A percentile compares a stretch with the other conserved stretches of the same genome.
Conservation (phyloP, 192 early-diverging fungal species). For the Glomus cerebriforme region DNA sequence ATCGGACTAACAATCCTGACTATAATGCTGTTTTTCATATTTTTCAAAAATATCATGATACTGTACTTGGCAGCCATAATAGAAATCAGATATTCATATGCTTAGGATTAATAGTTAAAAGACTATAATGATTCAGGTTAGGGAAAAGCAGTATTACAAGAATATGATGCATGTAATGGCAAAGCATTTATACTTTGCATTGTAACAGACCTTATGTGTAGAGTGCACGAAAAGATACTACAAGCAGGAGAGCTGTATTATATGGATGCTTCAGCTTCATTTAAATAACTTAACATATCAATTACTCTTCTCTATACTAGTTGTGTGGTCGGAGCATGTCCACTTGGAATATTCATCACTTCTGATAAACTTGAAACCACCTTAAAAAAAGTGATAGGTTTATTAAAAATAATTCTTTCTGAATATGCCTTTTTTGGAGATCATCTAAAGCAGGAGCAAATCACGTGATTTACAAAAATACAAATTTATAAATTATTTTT, state of each 20-base stretch:
- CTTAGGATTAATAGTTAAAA: not conserved
- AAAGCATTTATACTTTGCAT: slow-evolving; percentile 3
- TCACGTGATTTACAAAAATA: no score
- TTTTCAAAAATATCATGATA: slow-evolving; percentile 3
- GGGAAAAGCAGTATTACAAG: not conserved
- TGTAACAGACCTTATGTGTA: not conserved
- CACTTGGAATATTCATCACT: not conserved
- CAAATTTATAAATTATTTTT: no score
- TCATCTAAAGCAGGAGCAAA: no score
- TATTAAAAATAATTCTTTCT: not conserved
- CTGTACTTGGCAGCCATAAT: not conserved
- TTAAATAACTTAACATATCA: not conserved
- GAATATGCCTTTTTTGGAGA: not conserved
- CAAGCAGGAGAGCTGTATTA: not conserved
- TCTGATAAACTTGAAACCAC: slow-evolving; percentile 7
- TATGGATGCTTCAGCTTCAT: not conserved
- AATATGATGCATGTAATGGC: not conserved
- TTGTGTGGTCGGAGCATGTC: not conserved
- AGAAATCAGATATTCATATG: not conserved
- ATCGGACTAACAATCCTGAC: not conserved
- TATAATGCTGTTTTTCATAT: slow-evolving; percentile 4
- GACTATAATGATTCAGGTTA: not conserved
- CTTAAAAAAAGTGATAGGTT: not conserved
- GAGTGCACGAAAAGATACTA: not conserved
- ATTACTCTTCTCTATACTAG: not conserved